Base-by-base conservation (phyloP, 805 yeast genomes). In the Teunomyces atbi region DNA sequence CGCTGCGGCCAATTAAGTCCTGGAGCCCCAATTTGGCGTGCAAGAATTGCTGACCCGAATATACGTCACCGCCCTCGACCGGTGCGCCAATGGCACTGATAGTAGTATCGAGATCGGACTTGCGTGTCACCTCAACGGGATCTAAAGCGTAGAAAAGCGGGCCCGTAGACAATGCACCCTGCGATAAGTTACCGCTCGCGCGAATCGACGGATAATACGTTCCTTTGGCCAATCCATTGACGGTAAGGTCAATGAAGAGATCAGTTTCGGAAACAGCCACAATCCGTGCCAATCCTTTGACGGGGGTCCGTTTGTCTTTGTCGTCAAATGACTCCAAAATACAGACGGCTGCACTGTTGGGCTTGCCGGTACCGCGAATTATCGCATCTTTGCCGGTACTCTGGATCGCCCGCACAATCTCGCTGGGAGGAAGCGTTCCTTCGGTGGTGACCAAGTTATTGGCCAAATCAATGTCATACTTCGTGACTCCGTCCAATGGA, bases 291-390 rank as follows among this genome's bases (percentile, higher is more conserved):
- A 91, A 73, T 0, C 98, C 98, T 58, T 86, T 82, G 19, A 92
- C 95, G 0, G 91, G 87, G 33, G 74, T 71, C 11, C 61, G 61
- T 18, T 47, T 50, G 52, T 77, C 79, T 21, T 66, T 67, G 2
- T 69, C 67, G 42, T 73, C 79, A 56, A 84, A 86, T 15, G 86
- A 77, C 61, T 92, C 98, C 46, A 91, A 66, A 41, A 91, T 91
- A 53, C 94, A 82, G 27, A 91, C 98, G 0, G 96, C 97, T 0
- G 97, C 96, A 15, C 87, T 78, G 62, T 91, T 84, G 13, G 95
- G 84, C 47, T 73, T 76, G 3, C 97, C 97, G 0, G 96, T 82
- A 5, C 98, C 98, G 49, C 98, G 75, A 19, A 92, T 85, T 52
- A 92, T 88, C 3, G 96, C 96, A 59, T 92, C 97, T 52, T 82